Evolutionary conservation across 352 stramenopile genomes (phyloP).

Genomic region (Phytophthora ramorum): DNA sequence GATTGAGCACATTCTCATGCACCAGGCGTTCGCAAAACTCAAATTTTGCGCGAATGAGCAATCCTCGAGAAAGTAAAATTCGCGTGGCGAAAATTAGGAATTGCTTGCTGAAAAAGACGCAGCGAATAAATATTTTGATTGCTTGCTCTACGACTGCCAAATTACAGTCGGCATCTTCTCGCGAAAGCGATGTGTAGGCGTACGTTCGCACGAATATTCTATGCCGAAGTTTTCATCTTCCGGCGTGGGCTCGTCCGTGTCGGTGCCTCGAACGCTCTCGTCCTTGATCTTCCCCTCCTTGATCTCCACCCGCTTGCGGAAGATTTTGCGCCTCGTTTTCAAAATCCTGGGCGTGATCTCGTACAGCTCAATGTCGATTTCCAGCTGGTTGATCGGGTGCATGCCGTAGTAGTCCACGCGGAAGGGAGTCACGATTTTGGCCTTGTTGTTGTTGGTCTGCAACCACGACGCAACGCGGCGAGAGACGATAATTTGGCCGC

Average conservation of each 20-base stretch:
- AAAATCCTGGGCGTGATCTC: constrained; percentile 66
- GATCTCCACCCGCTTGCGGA: constrained; percentile 47
- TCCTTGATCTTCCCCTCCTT: constrained; percentile 38
- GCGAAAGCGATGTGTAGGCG: constrained; percentile 47
- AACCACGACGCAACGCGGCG: constrained; percentile 65
- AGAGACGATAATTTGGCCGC: constrained; percentile 76
- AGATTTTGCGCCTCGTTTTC: constrained; percentile 60
- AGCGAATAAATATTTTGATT: constrained; percentile 42
- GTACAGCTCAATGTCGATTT: constrained; percentile 67
- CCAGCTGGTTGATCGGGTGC: constrained; percentile 54
- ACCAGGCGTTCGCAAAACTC: constrained; percentile 24
- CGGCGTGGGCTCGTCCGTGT: constrained; percentile 42
- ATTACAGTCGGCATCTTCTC: constrained; percentile 45
- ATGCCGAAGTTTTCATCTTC: constrained; percentile 42
- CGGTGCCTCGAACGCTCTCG: constrained; percentile 28
- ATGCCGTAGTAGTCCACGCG: constrained; percentile 58
- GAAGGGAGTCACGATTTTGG: constrained; percentile 51
- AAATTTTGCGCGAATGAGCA: constrained; percentile 22
- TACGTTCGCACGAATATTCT: constrained; percentile 51
- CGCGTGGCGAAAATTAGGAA: constrained; percentile 12
- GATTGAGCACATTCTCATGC: constrained; percentile 18
- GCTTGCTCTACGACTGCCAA: constrained; percentile 39
- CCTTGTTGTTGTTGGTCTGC: constrained; percentile 38
- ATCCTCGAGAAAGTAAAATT: constrained; percentile 25
- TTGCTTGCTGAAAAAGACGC: constrained; percentile 16